Conservation (phyloP, 2,329 filamentous ascomycete species). For the Fusarium napiforme region DNA sequence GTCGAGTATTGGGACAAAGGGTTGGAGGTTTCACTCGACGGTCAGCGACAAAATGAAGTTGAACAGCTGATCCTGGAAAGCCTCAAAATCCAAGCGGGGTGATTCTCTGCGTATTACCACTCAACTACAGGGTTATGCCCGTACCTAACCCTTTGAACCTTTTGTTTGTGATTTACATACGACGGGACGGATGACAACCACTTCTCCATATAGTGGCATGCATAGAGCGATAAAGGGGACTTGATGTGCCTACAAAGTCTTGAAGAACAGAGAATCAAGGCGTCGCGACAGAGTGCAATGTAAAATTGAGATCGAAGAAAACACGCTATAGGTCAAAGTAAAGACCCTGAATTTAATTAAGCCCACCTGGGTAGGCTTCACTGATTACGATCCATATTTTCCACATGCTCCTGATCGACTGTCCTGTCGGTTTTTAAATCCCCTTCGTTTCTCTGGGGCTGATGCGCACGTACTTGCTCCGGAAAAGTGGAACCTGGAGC, state of each 20-base stretch:
- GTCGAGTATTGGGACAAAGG: background rate
- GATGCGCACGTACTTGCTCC: conserved; percentile 10
- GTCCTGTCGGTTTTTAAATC: background rate
- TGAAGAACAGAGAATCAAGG: background rate
- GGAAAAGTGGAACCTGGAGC: conserved; percentile 33
- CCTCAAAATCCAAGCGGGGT: conserved; percentile 8
- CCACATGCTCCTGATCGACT: background rate
- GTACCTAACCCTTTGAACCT: background rate
- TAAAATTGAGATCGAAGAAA: background rate
- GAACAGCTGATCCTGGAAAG: conserved; percentile 2
- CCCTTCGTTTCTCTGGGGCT: background rate
- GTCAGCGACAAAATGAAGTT: background rate
- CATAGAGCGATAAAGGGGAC: background rate
- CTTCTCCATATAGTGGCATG: background rate
- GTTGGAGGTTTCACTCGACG: background rate
- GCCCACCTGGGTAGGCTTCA: background rate
- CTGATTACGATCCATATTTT: background rate
- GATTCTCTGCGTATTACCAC: background rate
- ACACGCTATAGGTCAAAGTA: background rate
- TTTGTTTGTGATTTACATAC: background rate
- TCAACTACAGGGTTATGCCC: background rate
- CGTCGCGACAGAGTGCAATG: background rate
- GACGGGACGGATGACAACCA: background rate
- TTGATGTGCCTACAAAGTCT: background rate
- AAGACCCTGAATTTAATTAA: background rate